Evolutionary conservation across 352 stramenopile species (phyloP).

Genomic region (Phytopythium litorale): DNA sequence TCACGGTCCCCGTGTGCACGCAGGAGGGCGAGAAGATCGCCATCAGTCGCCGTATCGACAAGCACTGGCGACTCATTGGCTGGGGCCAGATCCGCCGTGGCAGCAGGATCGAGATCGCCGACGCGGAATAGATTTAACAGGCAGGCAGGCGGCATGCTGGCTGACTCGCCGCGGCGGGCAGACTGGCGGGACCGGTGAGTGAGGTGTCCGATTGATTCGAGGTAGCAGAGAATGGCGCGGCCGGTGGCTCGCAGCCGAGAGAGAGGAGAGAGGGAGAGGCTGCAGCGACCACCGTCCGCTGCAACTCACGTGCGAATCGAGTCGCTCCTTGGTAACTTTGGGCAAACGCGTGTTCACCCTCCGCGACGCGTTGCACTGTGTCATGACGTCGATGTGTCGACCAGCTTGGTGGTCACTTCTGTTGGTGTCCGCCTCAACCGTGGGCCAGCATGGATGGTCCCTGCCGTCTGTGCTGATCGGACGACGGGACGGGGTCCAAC

Average conservation of each 20-base stretch:
- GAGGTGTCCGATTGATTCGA: too few species aligned
- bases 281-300: too few species aligned
- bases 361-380: too few species aligned
- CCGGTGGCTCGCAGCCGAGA: too few species aligned
- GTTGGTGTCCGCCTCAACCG: too few species aligned
- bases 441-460: too few species aligned
- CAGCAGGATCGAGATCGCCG: slow-evolving; percentile 91
- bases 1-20: slow-evolving; percentile 99
- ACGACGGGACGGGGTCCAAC: too few species aligned
- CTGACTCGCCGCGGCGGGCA: neutral
- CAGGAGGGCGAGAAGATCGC: slow-evolving; percentile 99
- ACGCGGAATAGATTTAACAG: slow-evolving; percentile 75
- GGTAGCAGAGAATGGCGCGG: neutral
- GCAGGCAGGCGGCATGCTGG: slow-evolving; percentile 1
- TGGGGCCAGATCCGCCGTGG: slow-evolving; percentile 99
- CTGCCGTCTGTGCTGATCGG: too few species aligned
- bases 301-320: neutral
- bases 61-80: slow-evolving; percentile 99
- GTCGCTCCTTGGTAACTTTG: neutral
- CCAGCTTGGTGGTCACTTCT: too few species aligned
- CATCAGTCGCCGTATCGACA: slow-evolving; percentile 98
- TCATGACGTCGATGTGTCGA: too few species aligned
- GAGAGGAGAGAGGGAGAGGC: too few species aligned
- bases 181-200: neutral
- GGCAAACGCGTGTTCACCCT: too few species aligned